Evolutionary conservation across 2,329 filamentous ascomycete genomes (phyloP), one percentile per base, ranked within the genome.

Genomic region (Ceratocystis harringtonii): DNA sequence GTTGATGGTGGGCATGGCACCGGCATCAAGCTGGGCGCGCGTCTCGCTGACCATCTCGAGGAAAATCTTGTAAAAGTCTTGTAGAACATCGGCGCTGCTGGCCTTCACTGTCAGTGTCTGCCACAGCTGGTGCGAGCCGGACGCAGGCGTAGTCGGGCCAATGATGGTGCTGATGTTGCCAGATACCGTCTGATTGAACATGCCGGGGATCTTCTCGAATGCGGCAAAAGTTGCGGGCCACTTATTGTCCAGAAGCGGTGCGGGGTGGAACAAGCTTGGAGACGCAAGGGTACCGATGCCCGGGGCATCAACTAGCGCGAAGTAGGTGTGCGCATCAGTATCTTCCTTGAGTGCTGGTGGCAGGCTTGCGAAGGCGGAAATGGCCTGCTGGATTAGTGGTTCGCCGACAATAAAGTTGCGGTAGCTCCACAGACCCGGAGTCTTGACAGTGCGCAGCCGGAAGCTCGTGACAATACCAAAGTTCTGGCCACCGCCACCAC

Each of bases 401-500:
- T 8, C 44, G 28, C 22, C 44, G 44, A 28, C 30, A 22, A 57
- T 43, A 25, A 43, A 64, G 45, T 41, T 36, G n/a, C 48, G 30
- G 12, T 19, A 57, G 66, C 71, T 71, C 73, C 75, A 77, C 61
- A 79, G 71, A 1, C 71, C 44, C 5, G 72, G 74, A 5, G 72
- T 73, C 1, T 72, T 70, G 61, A 75, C 73, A 0, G 76, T 75
- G 15, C 71, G 71, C 7, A 80, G 70, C 25, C 77, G 74, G 71
- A 84, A 76, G 7, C 78, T 78, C 5, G 77, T 74, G 3, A 84
- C 79, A 3, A 85, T 74, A 17, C 78, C 82, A 67, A 81, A 84
- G 57, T 78, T 83, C 30, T 80, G 79, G 0, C 82, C 80, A 4
- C 80, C 79, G n/a, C 81, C 81, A 8, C 62, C 62, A 45, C 76